Conservation (phyloP, 345 rosid genomes). For the Melaleuca quinquenervia region DNA sequence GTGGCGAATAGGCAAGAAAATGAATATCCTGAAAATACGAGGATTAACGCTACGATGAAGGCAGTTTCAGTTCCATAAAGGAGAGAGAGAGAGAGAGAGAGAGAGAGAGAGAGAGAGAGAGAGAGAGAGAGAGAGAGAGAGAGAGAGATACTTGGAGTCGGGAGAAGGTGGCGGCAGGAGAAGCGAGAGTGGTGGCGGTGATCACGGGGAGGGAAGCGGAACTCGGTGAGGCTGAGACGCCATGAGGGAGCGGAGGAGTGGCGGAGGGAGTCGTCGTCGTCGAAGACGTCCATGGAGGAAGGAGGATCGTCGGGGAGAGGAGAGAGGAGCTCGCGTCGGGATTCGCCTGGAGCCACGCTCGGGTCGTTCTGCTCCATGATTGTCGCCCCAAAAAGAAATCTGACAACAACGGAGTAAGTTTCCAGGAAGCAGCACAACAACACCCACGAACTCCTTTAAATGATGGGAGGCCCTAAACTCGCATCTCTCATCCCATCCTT, state of each 20-base stretch:
- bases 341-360: too few species aligned
- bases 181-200: not conserved
- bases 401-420: too few species aligned
- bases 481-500: too few species aligned
- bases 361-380: too few species aligned
- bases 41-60: not conserved
- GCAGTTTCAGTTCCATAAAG: not conserved
- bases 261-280: not conserved
- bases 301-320: not conserved
- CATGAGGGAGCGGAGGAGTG: not conserved
- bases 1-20: not conserved
- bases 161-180: slow-evolving; percentile 5
- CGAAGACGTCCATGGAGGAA: not conserved
- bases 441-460: too few species aligned
- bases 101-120: not conserved
- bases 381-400: too few species aligned
- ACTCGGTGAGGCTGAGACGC: slow-evolving; percentile 11
- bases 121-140: not conserved
- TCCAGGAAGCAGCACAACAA: too few species aligned
- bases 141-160: not conserved
- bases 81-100: not conserved
- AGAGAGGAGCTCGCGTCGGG: not conserved
- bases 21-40: not conserved
- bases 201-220: slow-evolving; percentile 4
- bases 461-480: too few species aligned